Evolutionary conservation across 768 basidiomycete genomes (phyloP), one percentile per base, ranked within the genome.

Genomic region (Suillus clintonianus): DNA sequence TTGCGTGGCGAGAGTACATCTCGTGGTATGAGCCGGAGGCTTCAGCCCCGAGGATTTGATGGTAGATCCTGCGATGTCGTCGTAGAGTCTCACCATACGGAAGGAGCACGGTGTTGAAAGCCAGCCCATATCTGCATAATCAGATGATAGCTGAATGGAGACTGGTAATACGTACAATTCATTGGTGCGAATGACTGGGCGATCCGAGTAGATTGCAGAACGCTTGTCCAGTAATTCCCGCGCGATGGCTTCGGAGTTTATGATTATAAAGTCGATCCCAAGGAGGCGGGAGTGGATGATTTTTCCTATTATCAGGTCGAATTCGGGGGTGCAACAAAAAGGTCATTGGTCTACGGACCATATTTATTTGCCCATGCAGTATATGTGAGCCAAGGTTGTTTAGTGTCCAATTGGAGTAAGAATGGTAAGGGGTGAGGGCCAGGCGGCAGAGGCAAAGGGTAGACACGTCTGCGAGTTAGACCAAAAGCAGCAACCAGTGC

Each of bases 21-120:
- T 42, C 42, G 5, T 54, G 60, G 45, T 61, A 57, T 30, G 36
- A 27, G 14, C 32, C 15, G 6, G 51, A 55, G 37, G 41, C 60
- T 47, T 65, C 61, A 6, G 27, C n/a, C n/a, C 55, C 54, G 34
- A 68, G 61, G 15, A 56, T 30, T 32, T 68, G 65, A 17, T 62
- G 62, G 27, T n/a, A n/a, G n/a, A n/a, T n/a, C n/a, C n/a, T n/a
- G n/a, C n/a, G n/a, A n/a, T n/a, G 67, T 27, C 41, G 36, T 27
- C 60, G 67, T 65, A 64, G 63, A 14, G 24, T 36, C 27, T 63
- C 60, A 42, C 64, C 64, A 53, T 69, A 69, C 11, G 64, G 60
- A 62, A 69, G 50, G 7, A 65, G 37, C 0, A 36, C 56, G 17
- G 61, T 62, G 30, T 47, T 57, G 60, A 60, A 67, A 48, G 42